A percentile compares a stretch with the other conserved stretches of the same genome.
phyloP scores from a whole-genome alignment of 169 alveolate species.

The Plasmodium cynomolgi region DNA sequence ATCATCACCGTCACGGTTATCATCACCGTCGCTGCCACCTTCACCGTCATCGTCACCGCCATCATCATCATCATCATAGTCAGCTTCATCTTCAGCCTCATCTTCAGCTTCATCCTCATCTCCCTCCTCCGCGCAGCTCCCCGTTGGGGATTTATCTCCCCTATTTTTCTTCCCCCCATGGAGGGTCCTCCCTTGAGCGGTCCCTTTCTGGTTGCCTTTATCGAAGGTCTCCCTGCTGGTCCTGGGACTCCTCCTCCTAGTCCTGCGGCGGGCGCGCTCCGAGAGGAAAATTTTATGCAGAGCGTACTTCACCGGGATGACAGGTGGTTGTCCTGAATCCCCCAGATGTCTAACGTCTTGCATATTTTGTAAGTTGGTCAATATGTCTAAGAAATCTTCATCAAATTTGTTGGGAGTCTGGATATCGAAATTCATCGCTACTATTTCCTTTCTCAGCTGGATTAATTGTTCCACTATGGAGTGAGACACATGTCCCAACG shows the following conservation, averaged over 20 bases:
- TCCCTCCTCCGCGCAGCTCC: neutral
- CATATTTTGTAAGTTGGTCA: slow-evolving; percentile 32
- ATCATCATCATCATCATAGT: slow-evolving; percentile 5
- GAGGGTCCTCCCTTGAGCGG: neutral
- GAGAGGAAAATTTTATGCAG: slow-evolving; percentile 34
- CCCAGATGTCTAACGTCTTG: neutral
- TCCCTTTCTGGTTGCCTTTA: neutral
- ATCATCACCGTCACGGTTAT: neutral
- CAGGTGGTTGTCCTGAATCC: slow-evolving; percentile 12
- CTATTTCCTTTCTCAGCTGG: slow-evolving; percentile 65
- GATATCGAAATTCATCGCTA: slow-evolving; percentile 26
- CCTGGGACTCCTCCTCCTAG: neutral
- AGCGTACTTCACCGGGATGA: slow-evolving; percentile 58
- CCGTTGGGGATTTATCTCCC: neutral
- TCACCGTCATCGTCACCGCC: slow-evolving; percentile 14
- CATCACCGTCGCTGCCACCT: neutral
- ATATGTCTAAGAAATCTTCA: slow-evolving; percentile 7
- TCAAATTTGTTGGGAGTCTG: slow-evolving; percentile 43
- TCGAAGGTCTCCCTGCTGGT: neutral
- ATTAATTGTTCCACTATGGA: slow-evolving; percentile 48
- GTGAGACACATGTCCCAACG: slow-evolving; percentile 31
- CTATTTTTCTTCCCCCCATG: neutral
- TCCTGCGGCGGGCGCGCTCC: neutral
- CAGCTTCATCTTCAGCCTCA: slow-evolving; percentile 24
- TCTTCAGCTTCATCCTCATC: neutral